phyloP scores from a whole-genome alignment of 2,329 filamentous ascomycete genomes.

The Cladosporium austrohemisphaericum region DNA sequence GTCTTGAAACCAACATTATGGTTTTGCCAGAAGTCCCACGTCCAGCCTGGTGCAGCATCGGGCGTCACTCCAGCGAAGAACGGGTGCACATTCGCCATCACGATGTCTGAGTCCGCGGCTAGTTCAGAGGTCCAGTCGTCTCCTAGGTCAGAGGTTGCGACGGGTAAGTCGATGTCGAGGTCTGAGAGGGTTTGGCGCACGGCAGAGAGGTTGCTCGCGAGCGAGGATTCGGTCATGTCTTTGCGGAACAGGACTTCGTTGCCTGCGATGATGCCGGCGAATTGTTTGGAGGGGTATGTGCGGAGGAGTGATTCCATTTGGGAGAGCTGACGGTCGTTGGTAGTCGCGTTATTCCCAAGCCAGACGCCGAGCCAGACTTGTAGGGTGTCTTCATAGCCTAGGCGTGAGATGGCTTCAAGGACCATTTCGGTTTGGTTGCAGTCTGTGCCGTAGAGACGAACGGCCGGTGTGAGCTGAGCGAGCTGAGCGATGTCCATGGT shows the following conservation, averaged over 20 bases:
- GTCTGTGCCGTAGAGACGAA: conserved; percentile 90
- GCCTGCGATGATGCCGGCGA: conserved; percentile 60
- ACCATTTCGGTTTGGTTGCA: conserved; percentile 98
- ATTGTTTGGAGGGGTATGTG: conserved; percentile 50
- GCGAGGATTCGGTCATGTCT: conserved; percentile 62
- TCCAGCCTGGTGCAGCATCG: conserved; percentile 70
- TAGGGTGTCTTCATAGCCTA: conserved; percentile 67
- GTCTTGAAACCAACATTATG: conserved; percentile 66
- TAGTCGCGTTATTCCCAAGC: conserved; percentile 79
- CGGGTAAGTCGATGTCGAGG: conserved; percentile 64
- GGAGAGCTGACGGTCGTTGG: conserved; percentile 73
- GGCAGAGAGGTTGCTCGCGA: conserved; percentile 61
- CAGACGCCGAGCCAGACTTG: conserved; percentile 95
- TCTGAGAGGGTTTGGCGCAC: conserved; percentile 70
- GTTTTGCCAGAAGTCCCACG: conserved; percentile 72
- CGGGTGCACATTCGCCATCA: conserved; percentile 96
- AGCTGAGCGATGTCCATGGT: conserved; percentile 88
- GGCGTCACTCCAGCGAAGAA: conserved; percentile 82
- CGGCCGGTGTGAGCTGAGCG: conserved; percentile 80
- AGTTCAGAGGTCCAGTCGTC: conserved; percentile 76
- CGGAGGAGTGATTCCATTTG: conserved; percentile 85
- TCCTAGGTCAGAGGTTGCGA: conserved; percentile 85
- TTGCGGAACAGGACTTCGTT: conserved; percentile 61
- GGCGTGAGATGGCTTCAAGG: conserved; percentile 70
- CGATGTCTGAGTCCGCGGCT: conserved; percentile 69